These are phyloP conservation scores for Yarrowia sp. DNA, from an alignment of 805 yeast genomes.

Conservation along the genomic window DNA sequence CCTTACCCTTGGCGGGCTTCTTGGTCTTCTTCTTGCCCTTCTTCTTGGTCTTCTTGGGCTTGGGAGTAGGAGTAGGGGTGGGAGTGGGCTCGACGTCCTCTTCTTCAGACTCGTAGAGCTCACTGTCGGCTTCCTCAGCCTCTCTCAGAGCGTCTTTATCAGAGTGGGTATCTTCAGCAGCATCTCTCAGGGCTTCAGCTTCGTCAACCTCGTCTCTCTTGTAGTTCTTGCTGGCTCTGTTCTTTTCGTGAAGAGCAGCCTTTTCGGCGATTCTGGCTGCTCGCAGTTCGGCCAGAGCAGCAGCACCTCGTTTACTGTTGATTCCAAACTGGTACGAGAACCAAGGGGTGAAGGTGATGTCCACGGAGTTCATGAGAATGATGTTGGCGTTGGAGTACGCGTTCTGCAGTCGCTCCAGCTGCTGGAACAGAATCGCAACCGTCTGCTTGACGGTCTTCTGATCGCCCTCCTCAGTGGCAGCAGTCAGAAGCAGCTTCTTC, in stretches of 20 bases:
- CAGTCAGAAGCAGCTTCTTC: constrained; percentile 22
- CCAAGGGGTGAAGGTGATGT: constrained; percentile 24
- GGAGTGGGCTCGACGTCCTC: constrained; percentile 3
- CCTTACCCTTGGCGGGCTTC: constrained; percentile 20
- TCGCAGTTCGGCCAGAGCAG: constrained; percentile 19
- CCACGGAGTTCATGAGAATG: constrained; percentile 34
- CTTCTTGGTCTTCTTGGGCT: constrained; percentile 15
- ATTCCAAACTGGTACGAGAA: constrained; percentile 38
- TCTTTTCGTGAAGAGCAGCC: constrained; percentile 16
- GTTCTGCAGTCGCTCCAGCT: constrained; percentile 2
- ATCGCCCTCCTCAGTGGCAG: constrained; percentile 25
- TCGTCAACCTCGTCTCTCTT: constrained; percentile 24
- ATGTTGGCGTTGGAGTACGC: constrained; percentile 33
- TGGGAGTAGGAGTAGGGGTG: constrained; percentile 16
- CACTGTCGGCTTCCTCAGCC: constrained; percentile 9
- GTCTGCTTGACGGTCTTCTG: constrained; percentile 10
- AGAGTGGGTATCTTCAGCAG: neutral
- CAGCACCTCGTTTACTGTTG: constrained; percentile 16
- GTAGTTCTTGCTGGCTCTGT: constrained; percentile 6
- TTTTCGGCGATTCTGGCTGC: constrained; percentile 27
- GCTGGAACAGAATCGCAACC: constrained; percentile 26
- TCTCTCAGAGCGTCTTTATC: constrained; percentile 13
- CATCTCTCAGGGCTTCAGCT: constrained; percentile 24
- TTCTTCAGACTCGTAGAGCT: neutral
- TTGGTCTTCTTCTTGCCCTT: constrained; percentile 32